Evolutionary conservation across 305 asterid species (phyloP), one percentile per base, ranked within the genome.

Genomic region (Fraxinus floribunda): DNA sequence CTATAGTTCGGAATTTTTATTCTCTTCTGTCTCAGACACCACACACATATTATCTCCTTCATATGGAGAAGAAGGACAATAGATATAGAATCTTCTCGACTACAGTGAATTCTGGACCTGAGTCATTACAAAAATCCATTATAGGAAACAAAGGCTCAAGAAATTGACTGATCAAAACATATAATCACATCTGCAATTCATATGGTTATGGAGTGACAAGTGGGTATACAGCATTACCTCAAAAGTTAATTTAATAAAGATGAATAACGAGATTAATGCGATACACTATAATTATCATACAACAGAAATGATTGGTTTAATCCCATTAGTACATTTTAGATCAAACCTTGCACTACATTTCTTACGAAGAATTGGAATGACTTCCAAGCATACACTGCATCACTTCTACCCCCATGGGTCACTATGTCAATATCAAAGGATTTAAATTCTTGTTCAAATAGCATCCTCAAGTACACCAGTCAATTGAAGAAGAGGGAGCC

Each of bases 401-500:
- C 20, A 22, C 72, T 62, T 20, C 72, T 22, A 8, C 73, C 18
- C 38, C 6, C 29, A 77, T 82, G 44, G 30, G 49, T 68, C 38
- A 49, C 39, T 44, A 62, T 7, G 35, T 64, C 36, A 82, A 68
- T 71, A 72, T 73, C 46, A 22, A 62, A 71, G 36, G 30, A 24
- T 35, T 11, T 5, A 34, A 36, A 72, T 36, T 57, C 8, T 30
- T 5, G 72, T 78, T 22, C 82, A 60, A 35, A 82, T 39, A 66
- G 11, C 57, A 30, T 13, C 71, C 57, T 78, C 39, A 73, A n/a
- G 55, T n/a, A 44, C 77, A 78, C 13, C 30, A 83, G 62, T 66
- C 11, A 75, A 11, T 20, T 13, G 57, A 77, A 75, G 26, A 8
- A 60, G 34, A 46, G 16, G 18, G 3, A 57, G 68, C 26, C 32